phyloP scores from a whole-genome alignment of 2,329 filamentous ascomycete genomes.

The Aspergillus tubingensis region DNA sequence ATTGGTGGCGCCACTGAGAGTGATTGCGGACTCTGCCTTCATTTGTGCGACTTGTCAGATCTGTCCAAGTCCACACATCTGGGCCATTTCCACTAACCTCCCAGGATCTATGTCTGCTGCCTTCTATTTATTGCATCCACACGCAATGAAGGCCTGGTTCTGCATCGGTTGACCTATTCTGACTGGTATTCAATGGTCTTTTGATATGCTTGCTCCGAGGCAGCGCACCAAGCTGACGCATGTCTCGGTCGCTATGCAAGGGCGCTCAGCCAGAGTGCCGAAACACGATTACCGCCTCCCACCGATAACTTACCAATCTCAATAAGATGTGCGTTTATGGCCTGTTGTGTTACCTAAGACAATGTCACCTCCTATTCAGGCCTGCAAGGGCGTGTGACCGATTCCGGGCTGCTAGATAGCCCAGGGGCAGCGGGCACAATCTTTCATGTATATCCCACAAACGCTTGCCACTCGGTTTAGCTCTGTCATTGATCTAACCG shows the following conservation, averaged over 20 bases:
- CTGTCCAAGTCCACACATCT: not conserved
- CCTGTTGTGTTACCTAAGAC: constrained; percentile 1
- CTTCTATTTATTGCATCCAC: not conserved
- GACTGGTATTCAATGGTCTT: too few species aligned
- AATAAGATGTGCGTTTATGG: not conserved
- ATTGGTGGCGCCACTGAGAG: not conserved
- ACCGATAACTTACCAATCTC: not conserved
- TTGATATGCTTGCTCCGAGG: not conserved
- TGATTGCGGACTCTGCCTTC: not conserved
- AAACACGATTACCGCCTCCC: not conserved
- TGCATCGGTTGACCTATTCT: not conserved
- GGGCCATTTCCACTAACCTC: not conserved
- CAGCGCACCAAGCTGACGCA: not conserved
- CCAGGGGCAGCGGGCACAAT: not conserved
- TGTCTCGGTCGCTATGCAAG: not conserved
- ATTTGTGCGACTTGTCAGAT: not conserved
- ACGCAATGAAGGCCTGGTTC: not conserved
- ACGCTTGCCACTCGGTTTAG: not conserved
- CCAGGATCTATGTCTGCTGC: not conserved
- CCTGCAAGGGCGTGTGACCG: constrained; percentile 6
- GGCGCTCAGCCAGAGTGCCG: not conserved
- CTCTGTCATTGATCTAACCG: not conserved
- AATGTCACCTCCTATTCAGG: not conserved
- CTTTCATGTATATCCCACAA: not conserved
- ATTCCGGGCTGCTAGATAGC: not conserved